Conservation (phyloP, 1,139 yeast genomes). For the Hemisphaericaspora xylofermentans region DNA sequence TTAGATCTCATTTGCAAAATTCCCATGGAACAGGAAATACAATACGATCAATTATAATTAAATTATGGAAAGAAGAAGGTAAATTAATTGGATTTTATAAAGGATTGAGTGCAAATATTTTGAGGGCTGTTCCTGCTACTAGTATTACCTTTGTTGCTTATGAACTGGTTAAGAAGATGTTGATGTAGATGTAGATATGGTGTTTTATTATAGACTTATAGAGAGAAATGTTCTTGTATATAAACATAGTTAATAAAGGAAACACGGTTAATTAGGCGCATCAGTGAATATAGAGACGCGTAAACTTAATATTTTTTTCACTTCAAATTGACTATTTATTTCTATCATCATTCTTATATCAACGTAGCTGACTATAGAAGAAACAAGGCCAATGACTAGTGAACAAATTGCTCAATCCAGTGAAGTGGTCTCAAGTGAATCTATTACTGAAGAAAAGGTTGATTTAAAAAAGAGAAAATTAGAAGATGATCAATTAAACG, state of each 20-base stretch:
- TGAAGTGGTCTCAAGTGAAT: not conserved
- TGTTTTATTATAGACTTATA: no score
- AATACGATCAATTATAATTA: slow-evolving; percentile 21
- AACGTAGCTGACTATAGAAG: no score
- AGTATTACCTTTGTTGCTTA: slow-evolving; percentile 69
- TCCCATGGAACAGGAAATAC: slow-evolving; percentile 16
- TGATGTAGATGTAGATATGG: slow-evolving; percentile 1
- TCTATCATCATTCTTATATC: no score
- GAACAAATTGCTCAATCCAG: not conserved
- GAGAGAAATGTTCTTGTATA: not conserved
- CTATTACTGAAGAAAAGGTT: not conserved
- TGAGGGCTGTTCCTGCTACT: slow-evolving; percentile 72
- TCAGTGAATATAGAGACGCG: no score
- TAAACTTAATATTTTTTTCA: not conserved
- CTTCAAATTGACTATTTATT: no score
- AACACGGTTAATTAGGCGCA: no score
- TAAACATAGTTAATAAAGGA: no score
- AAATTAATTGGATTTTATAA: slow-evolving; percentile 69
- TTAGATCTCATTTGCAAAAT: slow-evolving; percentile 75
- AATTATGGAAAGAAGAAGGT: slow-evolving; percentile 38
- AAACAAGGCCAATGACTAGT: not conserved
- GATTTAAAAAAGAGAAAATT: not conserved
- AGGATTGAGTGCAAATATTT: slow-evolving; percentile 63
- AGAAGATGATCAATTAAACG: not conserved
- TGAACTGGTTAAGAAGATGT: slow-evolving; percentile 41